These are phyloP conservation scores for Quercus berberidifolia DNA, from an alignment of 306 rosid species.

Conservation along the genomic window DNA sequence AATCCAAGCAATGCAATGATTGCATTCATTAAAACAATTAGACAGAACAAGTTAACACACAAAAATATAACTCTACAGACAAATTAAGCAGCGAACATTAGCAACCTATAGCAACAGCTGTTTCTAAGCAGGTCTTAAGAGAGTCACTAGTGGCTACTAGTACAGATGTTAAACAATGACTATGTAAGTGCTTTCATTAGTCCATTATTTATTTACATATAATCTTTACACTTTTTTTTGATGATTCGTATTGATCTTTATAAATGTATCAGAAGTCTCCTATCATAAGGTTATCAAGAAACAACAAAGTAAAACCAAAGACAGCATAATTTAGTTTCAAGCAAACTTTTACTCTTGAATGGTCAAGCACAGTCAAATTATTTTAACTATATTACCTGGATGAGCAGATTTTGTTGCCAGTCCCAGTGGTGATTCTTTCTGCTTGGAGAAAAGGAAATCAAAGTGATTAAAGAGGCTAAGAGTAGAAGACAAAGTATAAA, in stretches of 20 bases:
- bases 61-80: no score
- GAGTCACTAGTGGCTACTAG: neutral
- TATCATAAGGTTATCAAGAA: neutral
- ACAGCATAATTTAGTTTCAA: neutral
- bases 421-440: conserved; percentile 85
- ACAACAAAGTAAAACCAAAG: neutral
- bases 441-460: conserved; percentile 21
- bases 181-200: neutral
- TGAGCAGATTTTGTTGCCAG: conserved; percentile 77
- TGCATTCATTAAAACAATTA: no score
- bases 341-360: neutral
- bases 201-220: neutral
- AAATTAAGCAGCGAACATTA: no score
- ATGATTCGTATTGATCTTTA: neutral
- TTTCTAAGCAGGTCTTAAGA: no score
- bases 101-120: no score
- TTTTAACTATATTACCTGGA: conserved; percentile 52
- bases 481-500: neutral
- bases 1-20: no score
- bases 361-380: neutral
- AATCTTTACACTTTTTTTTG: no score
- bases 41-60: no score
- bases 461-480: neutral
- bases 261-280: neutral
- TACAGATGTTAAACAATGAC: neutral